Evolutionary conservation across 78 protist genomes (phyloP), one percentile per base, ranked within the genome.

Genomic region (Trichosphaerium sp.): DNA sequence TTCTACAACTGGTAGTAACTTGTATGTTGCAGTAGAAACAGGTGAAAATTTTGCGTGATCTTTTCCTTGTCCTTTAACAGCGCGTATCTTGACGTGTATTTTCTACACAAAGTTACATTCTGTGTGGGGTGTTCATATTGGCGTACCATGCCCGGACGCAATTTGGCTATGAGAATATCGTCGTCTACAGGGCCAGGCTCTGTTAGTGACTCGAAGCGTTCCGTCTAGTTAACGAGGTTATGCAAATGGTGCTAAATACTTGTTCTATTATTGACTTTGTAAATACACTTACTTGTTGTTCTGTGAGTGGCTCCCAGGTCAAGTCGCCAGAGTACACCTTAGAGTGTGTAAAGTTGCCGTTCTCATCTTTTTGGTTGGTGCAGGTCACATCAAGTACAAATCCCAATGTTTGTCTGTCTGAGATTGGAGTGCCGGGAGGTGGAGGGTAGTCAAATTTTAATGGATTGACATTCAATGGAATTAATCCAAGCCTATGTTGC

Each of bases 21-120:
- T 62, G 72, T 95, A 95, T 37, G 84, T 73, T 2, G 94, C 94
- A n/a, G 99, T 91, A 4, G 84, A 78, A 12, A 93, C 97, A 6
- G 97, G 97, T 29, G 88, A 80, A 92, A 92, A 95, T 71, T 95
- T 95, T 51, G 97, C 94, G 60, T 95, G 99, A 21, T 38, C 61
- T 57, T 79, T 82, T 7, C 97, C 98, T 15, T 87, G 73, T 31
- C 96, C 94, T 56, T 83, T 85, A 37, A 58, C 64, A 23, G 78
- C 65, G 49, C 57, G 71, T 12, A 60, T 54, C 26, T 65, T 78
- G 7, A 89, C 29, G 18, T 48, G 78, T 18, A 92, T 60, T 29
- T 40, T 59, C 63, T 83, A 75, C 47, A 5, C 34, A 57, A 52
- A 51, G 56, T 2, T 2, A 28, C 32, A n/a, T n/a, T n/a, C 62